Conservation (phyloP, 179 eudicot genomes). For the Sideroxylon spinosum region DNA sequence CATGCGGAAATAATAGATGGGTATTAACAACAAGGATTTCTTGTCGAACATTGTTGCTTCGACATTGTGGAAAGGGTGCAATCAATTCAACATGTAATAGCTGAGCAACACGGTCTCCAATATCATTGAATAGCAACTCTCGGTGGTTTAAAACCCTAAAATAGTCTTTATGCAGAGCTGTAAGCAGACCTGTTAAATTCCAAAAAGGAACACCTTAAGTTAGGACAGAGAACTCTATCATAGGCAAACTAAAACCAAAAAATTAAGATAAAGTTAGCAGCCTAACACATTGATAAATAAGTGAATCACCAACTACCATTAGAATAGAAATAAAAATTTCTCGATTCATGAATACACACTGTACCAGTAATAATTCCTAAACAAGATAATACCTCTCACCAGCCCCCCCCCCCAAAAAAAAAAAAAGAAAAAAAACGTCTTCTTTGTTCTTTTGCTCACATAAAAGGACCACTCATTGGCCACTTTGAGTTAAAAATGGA, state of each 20-base stretch:
- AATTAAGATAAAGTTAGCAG: background rate
- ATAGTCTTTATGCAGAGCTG: slow-evolving; percentile 85
- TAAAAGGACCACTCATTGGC: background rate
- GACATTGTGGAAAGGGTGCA: slow-evolving; percentile 54
- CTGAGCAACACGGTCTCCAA: slow-evolving; percentile 99
- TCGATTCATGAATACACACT: background rate
- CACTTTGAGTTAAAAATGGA: background rate
- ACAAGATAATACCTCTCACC: background rate
- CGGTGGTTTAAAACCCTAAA: slow-evolving; percentile 70
- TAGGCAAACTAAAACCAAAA: background rate
- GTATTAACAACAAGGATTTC: slow-evolving; percentile 90
- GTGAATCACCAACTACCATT: background rate
- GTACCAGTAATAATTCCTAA: background rate
- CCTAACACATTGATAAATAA: background rate
- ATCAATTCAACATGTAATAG: slow-evolving; percentile 77
- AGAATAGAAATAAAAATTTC: background rate
- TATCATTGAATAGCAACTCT: slow-evolving; percentile 69
- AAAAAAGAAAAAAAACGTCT: background rate
- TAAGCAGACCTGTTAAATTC: slow-evolving; percentile 59
- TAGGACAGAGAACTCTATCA: background rate
- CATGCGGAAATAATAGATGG: slow-evolving; percentile 91
- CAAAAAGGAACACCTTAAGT: slow-evolving; percentile 11
- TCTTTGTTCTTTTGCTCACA: background rate
- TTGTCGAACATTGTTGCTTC: slow-evolving; percentile 59
- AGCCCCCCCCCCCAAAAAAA: background rate